These are phyloP conservation scores for Porphyra umbilicalis DNA, from an alignment of 31 red algal genomes.

Conservation along the genomic window DNA sequence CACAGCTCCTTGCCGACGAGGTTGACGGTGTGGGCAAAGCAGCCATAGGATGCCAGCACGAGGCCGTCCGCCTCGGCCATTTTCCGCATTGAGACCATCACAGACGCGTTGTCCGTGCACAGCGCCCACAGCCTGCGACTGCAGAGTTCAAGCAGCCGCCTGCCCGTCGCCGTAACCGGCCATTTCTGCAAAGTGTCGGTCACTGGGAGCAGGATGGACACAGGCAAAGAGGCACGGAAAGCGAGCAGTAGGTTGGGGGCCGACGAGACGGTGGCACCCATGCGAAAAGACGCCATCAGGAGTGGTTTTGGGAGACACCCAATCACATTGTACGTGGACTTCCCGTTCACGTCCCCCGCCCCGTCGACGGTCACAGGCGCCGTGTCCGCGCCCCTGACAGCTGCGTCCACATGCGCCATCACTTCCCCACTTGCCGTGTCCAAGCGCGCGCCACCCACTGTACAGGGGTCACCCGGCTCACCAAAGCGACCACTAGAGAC, in stretches of 20 bases:
- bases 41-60: neutral
- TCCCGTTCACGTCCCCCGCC: neutral
- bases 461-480: neutral
- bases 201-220: neutral
- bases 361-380: neutral
- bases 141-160: neutral
- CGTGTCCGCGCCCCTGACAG: neutral
- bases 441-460: neutral
- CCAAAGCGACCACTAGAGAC: neutral
- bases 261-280: neutral
- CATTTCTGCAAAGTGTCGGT: too few species aligned
- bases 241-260: neutral
- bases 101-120: neutral
- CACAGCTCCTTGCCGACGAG: neutral
- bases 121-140: neutral
- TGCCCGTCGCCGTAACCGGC: too few species aligned
- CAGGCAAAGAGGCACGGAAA: neutral
- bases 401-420: neutral
- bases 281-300: neutral
- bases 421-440: neutral
- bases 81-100: neutral
- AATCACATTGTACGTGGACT: neutral
- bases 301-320: neutral
- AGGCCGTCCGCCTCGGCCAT: neutral
- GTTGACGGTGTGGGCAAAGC: neutral